phyloP scores from a whole-genome alignment of 176 grass and related monocot genomes.

The Bothriochloa decipiens region DNA sequence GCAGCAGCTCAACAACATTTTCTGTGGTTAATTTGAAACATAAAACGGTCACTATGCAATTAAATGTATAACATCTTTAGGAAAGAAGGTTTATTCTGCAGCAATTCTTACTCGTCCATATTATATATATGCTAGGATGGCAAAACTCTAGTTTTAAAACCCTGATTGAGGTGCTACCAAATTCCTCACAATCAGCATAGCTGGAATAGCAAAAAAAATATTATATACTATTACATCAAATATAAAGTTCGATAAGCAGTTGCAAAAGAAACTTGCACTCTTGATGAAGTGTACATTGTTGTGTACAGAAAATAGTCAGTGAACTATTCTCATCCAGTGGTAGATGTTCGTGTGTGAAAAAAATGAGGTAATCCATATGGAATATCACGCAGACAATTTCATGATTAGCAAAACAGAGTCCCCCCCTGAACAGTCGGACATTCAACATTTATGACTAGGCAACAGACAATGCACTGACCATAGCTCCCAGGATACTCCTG shows the following conservation, averaged over 20 bases:
- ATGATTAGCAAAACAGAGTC: too few relatives aligned
- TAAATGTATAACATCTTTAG: not conserved
- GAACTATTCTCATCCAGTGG: not conserved
- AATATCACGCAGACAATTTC: not conserved
- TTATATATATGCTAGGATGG: not conserved
- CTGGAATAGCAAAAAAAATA: not conserved
- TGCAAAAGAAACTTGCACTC: not conserved
- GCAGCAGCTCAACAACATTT: constrained; percentile 75
- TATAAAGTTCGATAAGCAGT: too few relatives aligned
- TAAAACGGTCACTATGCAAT: constrained; percentile 7
- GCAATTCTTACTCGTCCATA: constrained; percentile 56
- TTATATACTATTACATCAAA: not conserved
- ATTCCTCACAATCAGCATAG: constrained; percentile 9
- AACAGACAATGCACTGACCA: not conserved
- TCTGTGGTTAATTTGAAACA: constrained; percentile 57
- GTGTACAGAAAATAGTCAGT: not conserved
- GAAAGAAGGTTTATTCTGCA: constrained; percentile 22
- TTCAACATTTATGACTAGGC: not conserved
- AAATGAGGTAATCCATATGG: not conserved
- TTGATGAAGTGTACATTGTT: not conserved
- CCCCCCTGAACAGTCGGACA: not conserved
- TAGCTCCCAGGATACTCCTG: not conserved
- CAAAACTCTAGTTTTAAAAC: constrained; percentile 22
- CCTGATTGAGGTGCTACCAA: not conserved
- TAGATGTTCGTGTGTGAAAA: not conserved